Evolutionary conservation across 495 filamentous ascomycete species (phyloP).

Genomic region (Hypoxylon fuscum): DNA sequence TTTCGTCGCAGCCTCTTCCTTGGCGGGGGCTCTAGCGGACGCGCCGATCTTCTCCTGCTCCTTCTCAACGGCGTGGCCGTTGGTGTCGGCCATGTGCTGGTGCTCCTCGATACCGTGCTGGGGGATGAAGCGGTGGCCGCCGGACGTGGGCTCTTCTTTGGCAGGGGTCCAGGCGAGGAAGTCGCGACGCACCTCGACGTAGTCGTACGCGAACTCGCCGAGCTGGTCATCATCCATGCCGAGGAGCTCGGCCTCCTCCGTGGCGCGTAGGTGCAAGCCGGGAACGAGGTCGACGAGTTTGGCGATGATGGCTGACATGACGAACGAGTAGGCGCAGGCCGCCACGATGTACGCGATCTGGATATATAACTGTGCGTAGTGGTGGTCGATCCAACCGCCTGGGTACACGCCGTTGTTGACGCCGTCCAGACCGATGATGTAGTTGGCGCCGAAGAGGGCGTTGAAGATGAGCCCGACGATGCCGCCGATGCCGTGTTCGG

Average conservation of each 20-base stretch:
- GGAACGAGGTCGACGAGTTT: constrained; percentile 86
- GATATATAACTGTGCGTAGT: constrained; percentile 89
- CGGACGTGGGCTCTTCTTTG: constrained; percentile 72
- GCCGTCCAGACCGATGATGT: constrained; percentile 93
- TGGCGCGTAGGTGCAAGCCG: constrained; percentile 89
- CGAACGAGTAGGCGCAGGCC: constrained; percentile 77
- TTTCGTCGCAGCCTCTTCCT: constrained; percentile 32
- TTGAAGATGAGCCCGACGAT: constrained; percentile 95
- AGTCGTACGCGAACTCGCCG: constrained; percentile 98
- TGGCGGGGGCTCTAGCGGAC: constrained; percentile 36
- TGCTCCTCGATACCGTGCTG: constrained; percentile 86
- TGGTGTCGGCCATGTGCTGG: constrained; percentile 66
- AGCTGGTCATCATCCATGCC: constrained; percentile 99
- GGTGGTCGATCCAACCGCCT: constrained; percentile 88
- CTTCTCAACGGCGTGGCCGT: constrained; percentile 29
- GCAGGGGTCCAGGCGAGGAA: constrained; percentile 97
- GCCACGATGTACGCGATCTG: constrained; percentile 92
- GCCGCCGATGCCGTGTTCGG: constrained; percentile 95
- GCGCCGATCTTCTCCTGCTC: constrained; percentile 40
- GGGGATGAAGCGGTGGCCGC: constrained; percentile 71
- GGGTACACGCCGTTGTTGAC: constrained; percentile 78
- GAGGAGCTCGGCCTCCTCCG: constrained; percentile 94
- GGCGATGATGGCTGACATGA: constrained; percentile 84
- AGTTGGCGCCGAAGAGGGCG: constrained; percentile 84
- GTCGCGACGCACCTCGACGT: constrained; percentile 96